Base-by-base conservation (phyloP, 2,329 filamentous ascomycete species). In the Tolypocladium inflatum region DNA sequence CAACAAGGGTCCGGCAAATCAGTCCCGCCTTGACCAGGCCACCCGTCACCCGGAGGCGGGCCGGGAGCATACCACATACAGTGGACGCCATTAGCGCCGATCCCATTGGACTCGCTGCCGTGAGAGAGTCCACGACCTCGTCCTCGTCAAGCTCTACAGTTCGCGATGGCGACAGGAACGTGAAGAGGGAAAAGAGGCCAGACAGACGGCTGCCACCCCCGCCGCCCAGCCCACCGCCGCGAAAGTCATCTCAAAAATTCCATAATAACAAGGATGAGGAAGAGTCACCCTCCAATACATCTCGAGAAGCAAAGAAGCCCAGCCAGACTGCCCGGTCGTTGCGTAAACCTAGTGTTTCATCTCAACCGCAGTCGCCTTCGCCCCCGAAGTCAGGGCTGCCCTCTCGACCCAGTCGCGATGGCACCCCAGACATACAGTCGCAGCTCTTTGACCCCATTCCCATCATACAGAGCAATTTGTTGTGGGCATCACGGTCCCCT, bases 121-220 rank as follows among this genome's bases (percentile, higher is more conserved):
- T 90, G 7, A 80, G 85, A 57, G 88, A 91, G 67, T 87, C 87
- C 1, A 75, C 85, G 6, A 87, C 81, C 26, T 91, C 88, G 1
- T 90, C 88, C 0, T 90, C 88, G 0, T 89, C 87, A 6, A 83
- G 81, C 60, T 89, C 87, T 8, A 89, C 86, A 2, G 80, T 89
- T 10, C 80, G 84, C 39, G 80, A 75, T 19, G 78, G 76, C 30
- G 77, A 77, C 15, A 77, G 70, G 60, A 66, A 62, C 23, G 61
- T 59, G 23, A 78, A 70, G 61, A 76, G 70, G 23, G 77, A 75
- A 59, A 79, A 74, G 64, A 75, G 73, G 58, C 72, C 59, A 5
- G 58, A 72, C 54, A 78, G 75, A 64, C 69, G 71, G 23, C 65
- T 80, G 5, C 71, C 76, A n/a, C 74, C 77, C 2, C 71, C 76